Base-by-base conservation (phyloP, 83 land plant species). In the Picea abies region DNA sequence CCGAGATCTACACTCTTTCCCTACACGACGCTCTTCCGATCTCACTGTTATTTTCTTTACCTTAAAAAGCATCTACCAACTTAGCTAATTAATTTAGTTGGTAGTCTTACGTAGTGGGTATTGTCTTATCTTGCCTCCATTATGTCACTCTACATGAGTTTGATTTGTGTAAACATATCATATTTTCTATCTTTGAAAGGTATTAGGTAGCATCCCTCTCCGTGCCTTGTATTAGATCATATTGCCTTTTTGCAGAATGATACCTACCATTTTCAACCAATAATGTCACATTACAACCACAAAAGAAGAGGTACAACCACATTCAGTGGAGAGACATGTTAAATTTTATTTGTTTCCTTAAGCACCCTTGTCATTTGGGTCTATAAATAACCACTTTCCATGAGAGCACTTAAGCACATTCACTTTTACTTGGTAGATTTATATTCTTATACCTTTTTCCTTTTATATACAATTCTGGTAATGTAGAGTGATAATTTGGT, bases 241-340 rank as follows among this genome's bases (percentile, higher is more conserved):
- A 44, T 44, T 71, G 76, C 12, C 0, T 71, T 71, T 68, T 71
- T 71, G 52, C 52, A 71, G 23, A 71, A 22, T 3, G 17, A 7
- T 37, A 14, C 72, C 76, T 20, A 41, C 52, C 76, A 71, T 71
- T n/a, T 39, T 71, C 22, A 71, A 9, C 52, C 44, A 71, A 71
- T 20, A 39, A 71, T 71, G 23, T 71, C 22, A 49, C 76, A 41
- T 39, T 5, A 37, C 76, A 71, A 71, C 76, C 49, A 71, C 52
- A 17, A 37, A 3, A 71, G 9, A 71, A 71, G 76, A 71, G 52
- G 76, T 71, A 71, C 76, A 71, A 37, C 76, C 49, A 16, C 41
- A n/a, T 71, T 39, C 23, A 71, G 25, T 71, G 20, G 7, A 37
- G 52, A 10, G 19, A 39, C 52, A 19, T 37, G 19, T 7, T 14